A percentile compares a stretch with the other conserved stretches of the same genome.
phyloP scores from a whole-genome alignment of 495 filamentous ascomycete genomes.

The Xanthoparmelia taractica region DNA sequence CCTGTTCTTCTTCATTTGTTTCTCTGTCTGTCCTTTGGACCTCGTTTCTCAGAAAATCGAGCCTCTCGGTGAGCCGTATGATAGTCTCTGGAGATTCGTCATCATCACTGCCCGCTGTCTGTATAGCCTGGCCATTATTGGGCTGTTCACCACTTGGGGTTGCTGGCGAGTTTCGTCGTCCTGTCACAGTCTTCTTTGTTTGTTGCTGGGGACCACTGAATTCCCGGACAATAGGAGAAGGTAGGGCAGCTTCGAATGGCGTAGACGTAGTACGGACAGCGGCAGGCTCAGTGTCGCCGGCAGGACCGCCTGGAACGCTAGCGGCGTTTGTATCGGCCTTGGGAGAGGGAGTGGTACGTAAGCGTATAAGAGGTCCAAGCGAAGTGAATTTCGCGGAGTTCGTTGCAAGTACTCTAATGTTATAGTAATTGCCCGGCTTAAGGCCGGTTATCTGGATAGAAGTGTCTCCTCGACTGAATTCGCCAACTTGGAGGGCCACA shows the following conservation, averaged over 20 bases:
- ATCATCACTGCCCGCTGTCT: conserved; percentile 24
- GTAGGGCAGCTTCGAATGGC: conserved; percentile 15
- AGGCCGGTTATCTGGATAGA: conserved; percentile 82
- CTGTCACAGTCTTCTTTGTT: conserved; percentile 57
- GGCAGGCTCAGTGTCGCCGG: conserved; percentile 48
- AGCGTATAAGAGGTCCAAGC: conserved; percentile 72
- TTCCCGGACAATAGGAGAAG: conserved; percentile 51
- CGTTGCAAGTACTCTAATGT: conserved; percentile 81
- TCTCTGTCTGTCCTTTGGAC: conserved; percentile 65
- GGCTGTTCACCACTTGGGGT: conserved; percentile 50
- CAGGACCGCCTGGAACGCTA: conserved; percentile 35
- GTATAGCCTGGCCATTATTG: conserved; percentile 26
- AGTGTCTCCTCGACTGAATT: conserved; percentile 75
- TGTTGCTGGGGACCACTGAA: conserved; percentile 48
- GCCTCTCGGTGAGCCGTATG: conserved; percentile 56
- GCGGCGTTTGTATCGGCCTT: conserved; percentile 45
- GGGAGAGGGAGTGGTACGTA: conserved; percentile 58
- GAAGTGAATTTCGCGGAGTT: conserved; percentile 87
- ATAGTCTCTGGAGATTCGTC: conserved; percentile 38
- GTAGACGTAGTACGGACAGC: conserved; percentile 44
- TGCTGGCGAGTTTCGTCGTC: conserved; percentile 69
- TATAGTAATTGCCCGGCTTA: conserved; percentile 80
- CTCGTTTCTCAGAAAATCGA: conserved; percentile 65
- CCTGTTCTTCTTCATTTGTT: conserved; percentile 58
- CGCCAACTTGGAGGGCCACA: conserved; percentile 55